Conservation (phyloP, 805 yeast genomes). For the Sugiyamaella valdiviana region DNA sequence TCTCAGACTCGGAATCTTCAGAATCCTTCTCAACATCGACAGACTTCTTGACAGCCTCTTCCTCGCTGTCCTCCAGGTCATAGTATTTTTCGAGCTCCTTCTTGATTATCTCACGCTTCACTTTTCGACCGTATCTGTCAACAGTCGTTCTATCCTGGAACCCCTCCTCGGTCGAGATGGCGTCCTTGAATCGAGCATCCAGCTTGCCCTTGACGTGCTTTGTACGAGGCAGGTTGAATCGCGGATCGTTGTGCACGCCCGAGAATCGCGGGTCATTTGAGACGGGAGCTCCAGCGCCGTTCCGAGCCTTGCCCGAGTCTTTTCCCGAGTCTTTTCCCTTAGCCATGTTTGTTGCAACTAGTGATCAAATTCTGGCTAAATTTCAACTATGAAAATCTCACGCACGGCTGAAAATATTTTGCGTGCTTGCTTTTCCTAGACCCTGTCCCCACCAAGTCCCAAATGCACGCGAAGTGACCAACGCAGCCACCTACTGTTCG, state of each 20-base stretch:
- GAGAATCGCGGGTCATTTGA: slow-evolving; percentile 72
- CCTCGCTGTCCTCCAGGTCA: slow-evolving; percentile 37
- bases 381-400: neutral
- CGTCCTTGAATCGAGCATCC: slow-evolving; percentile 79
- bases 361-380: neutral
- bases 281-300: slow-evolving; percentile 27
- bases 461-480: neutral
- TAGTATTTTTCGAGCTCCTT: slow-evolving; percentile 62
- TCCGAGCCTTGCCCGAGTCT: neutral
- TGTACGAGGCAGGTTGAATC: slow-evolving; percentile 69
- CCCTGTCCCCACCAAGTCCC: neutral
- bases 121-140: slow-evolving; percentile 82
- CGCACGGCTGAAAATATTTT: neutral
- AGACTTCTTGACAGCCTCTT: slow-evolving; percentile 23
- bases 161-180: slow-evolving; percentile 51
- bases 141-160: slow-evolving; percentile 52
- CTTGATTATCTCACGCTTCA: slow-evolving; percentile 41
- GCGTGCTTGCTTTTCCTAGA: neutral
- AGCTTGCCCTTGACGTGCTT: slow-evolving; percentile 67
- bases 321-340: slow-evolving; percentile 1
- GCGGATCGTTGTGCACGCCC: slow-evolving; percentile 76
- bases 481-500: neutral
- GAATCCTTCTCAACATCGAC: neutral
- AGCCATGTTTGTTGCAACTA: neutral
- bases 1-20: slow-evolving; percentile 12